phyloP scores from a whole-genome alignment of 805 yeast genomes.

The Starmerella etchellsii region DNA sequence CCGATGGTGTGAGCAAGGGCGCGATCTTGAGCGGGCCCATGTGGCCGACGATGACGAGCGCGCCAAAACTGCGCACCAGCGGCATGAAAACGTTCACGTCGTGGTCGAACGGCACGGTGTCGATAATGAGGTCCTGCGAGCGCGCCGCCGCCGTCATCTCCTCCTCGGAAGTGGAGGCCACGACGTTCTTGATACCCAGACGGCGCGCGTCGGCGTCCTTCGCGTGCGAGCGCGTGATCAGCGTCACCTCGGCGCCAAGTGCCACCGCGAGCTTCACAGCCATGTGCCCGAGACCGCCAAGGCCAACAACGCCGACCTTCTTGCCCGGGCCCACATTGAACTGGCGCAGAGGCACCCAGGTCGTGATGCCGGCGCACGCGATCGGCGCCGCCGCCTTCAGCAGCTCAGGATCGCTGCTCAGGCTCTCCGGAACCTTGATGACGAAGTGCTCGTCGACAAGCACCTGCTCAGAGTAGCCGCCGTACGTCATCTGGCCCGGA shows the following conservation, averaged over 20 bases:
- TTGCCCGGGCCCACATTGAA: conserved; percentile 38
- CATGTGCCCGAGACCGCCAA: conserved; percentile 59
- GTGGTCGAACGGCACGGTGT: conserved; percentile 38
- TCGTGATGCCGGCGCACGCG: conserved; percentile 68
- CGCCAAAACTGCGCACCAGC: conserved; percentile 45
- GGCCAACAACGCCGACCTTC: conserved; percentile 47
- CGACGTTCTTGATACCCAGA: conserved; percentile 44
- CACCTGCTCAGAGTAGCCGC: conserved; percentile 29
- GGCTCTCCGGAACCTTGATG: conserved; percentile 47
- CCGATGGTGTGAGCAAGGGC: conserved; percentile 36
- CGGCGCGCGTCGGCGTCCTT: conserved; percentile 43
- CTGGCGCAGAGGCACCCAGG: conserved; percentile 48
- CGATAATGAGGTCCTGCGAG: conserved; percentile 41
- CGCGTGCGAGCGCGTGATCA: conserved; percentile 38
- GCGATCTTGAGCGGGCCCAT: conserved; percentile 29
- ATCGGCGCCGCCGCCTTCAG: conserved; percentile 48
- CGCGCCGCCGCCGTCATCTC: conserved; percentile 27
- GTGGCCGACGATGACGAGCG: conserved; percentile 53
- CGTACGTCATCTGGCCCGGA: conserved; percentile 49
- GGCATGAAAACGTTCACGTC: conserved; percentile 38
- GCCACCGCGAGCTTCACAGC: conserved; percentile 47
- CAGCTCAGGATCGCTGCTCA: conserved; percentile 28
- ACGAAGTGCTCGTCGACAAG: conserved; percentile 47
- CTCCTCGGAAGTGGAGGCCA: conserved; percentile 37
- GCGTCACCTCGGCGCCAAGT: conserved; percentile 48